Evolutionary conservation across 2,329 filamentous ascomycete genomes (phyloP).

Genomic region (Fusarium veterinarium): DNA sequence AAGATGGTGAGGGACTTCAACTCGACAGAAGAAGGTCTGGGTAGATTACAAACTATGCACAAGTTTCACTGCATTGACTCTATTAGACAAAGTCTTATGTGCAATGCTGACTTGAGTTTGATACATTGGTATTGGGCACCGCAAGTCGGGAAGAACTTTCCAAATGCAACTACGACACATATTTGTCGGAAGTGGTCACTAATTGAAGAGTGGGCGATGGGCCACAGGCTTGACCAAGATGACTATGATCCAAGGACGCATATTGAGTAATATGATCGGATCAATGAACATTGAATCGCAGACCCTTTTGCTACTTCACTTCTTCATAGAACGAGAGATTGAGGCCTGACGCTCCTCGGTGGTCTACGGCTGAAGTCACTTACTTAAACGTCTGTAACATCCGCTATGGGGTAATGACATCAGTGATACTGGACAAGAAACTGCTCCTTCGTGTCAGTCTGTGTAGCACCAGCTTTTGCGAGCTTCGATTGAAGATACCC

Average conservation of each 20-base stretch:
- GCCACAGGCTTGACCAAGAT: neutral
- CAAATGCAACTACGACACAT: neutral
- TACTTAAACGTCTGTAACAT: neutral
- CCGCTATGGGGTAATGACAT: neutral
- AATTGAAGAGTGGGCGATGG: neutral
- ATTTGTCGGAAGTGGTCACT: neutral
- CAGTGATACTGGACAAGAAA: neutral
- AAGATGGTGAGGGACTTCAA: slow-evolving; percentile 4
- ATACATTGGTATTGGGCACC: slow-evolving; percentile 2
- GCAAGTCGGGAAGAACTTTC: neutral
- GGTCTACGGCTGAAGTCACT: neutral
- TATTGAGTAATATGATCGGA: neutral
- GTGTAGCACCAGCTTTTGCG: neutral
- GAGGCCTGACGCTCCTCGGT: fast-evolving
- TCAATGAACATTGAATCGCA: neutral
- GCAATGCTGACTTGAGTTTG: neutral
- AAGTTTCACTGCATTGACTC: slow-evolving; percentile 12
- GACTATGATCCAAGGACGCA: neutral
- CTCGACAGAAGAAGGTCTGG: neutral
- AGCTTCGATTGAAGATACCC: fast-evolving
- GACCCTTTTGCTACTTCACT: neutral
- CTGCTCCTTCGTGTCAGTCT: neutral
- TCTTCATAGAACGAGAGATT: neutral
- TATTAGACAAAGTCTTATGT: neutral
- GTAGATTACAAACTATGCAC: neutral